Evolutionary conservation across 1,284 basidiomycete species (phyloP).

Genomic region (Pholiota adiposa): DNA sequence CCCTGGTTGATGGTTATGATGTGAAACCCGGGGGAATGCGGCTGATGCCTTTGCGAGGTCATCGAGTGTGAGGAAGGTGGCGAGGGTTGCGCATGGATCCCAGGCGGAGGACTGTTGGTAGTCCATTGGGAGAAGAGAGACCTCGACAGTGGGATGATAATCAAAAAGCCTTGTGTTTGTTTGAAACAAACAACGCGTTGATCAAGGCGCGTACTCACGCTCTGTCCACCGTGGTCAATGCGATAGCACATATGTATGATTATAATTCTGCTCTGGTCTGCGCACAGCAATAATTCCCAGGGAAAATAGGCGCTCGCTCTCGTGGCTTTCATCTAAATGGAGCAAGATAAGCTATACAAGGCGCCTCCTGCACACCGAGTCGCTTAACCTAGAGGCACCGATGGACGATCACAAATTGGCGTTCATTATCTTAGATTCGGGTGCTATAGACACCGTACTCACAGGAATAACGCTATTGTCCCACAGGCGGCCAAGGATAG

Average conservation of each 20-base stretch:
- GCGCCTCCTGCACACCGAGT: background rate
- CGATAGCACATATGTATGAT: no score
- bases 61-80: constrained; percentile 36
- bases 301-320: background rate
- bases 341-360: background rate
- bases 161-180: constrained; percentile 20
- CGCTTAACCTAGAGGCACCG: background rate
- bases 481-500: background rate
- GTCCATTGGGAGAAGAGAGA: constrained; percentile 8
- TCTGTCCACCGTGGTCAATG: background rate
- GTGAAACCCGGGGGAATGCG: background rate
- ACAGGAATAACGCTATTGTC: background rate
- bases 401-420: background rate
- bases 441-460: background rate
- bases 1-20: background rate
- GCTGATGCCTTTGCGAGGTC: constrained; percentile 30
- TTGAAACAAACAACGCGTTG: constrained; percentile 32
- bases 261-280: background rate
- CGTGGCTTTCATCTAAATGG: constrained; percentile 5
- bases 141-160: background rate
- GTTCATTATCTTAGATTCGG: constrained; percentile 4
- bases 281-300: background rate
- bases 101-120: constrained; percentile 33
- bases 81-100: constrained; percentile 39
- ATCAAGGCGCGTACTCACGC: constrained; percentile 9